phyloP scores from a whole-genome alignment of 192 early-diverging fungal species.

The Backusella liffmaniae region DNA sequence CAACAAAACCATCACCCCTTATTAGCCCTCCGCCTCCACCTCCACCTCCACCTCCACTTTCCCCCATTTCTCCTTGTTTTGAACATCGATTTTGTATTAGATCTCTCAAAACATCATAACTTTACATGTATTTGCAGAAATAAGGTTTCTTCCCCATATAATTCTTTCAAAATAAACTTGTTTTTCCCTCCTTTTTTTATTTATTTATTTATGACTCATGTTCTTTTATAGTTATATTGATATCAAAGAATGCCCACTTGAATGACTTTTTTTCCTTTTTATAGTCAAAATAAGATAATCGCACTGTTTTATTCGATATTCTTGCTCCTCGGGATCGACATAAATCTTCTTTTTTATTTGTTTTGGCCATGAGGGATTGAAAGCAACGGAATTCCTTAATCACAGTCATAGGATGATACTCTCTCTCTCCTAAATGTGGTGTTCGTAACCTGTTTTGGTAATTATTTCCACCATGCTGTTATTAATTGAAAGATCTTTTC shows the following conservation, averaged over 20 bases:
- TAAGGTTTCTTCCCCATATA: conserved; percentile 5
- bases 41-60: neutral
- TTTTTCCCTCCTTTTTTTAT: conserved; percentile 1
- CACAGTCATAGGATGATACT: conserved; percentile 1
- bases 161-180: conserved; percentile 1
- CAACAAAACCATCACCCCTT: neutral
- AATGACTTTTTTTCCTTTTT: neutral
- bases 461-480: neutral
- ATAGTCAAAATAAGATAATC: neutral
- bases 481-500: neutral
- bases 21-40: neutral
- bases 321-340: conserved; percentile 2
- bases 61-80: neutral
- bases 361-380: neutral
- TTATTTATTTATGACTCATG: neutral
- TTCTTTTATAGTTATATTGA: neutral
- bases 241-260: neutral
- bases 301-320: neutral
- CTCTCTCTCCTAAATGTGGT: neutral
- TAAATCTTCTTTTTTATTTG: neutral
- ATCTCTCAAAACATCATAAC: neutral
- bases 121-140: neutral
- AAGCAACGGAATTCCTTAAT: neutral
- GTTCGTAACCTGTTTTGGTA: neutral
- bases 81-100: neutral